A percentile compares a stretch with the other conserved stretches of the same genome.
Evolutionary conservation across 345 rosid genomes (phyloP).

Genomic region (Pistacia vera): DNA sequence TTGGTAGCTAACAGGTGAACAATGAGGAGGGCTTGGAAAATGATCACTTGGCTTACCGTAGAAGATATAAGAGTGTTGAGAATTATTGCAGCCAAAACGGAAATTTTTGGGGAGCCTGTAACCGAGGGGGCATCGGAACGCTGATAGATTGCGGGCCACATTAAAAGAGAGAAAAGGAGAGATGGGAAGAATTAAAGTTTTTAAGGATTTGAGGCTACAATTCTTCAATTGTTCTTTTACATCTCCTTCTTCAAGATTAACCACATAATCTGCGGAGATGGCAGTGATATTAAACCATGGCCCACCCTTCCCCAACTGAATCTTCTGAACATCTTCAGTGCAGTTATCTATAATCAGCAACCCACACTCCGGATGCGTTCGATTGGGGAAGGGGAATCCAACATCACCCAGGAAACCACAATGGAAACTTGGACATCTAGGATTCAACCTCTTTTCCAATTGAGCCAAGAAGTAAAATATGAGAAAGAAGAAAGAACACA

Average conservation of each 20-base stretch:
- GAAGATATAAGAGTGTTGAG: background rate
- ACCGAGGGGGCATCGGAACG: slow-evolving; percentile 32
- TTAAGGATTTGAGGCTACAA: slow-evolving; percentile 25
- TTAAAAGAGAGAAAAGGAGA: slow-evolving; percentile 29
- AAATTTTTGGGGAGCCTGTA: background rate
- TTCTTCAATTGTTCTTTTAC: background rate
- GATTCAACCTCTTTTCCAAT: background rate
- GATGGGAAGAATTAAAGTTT: slow-evolving; percentile 31
- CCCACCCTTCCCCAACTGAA: background rate
- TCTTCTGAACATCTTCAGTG: no score
- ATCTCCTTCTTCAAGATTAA: slow-evolving; percentile 19
- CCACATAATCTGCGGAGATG: slow-evolving; percentile 29
- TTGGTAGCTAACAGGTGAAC: slow-evolving; percentile 33
- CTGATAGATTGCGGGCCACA: background rate
- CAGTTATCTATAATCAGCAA: no score
- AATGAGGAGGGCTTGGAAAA: slow-evolving; percentile 9
- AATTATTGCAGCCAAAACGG: background rate
- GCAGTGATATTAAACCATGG: slow-evolving; percentile 21
- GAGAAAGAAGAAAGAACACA: no score
- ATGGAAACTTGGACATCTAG: slow-evolving; percentile 6
- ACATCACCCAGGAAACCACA: slow-evolving; percentile 31
- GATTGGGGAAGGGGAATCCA: slow-evolving; percentile 22
- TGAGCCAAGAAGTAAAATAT: background rate
- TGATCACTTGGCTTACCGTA: background rate
- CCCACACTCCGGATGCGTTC: no score